Base-by-base conservation (phyloP, 2,329 filamentous ascomycete genomes). In the Cladorrhinum sp. region DNA sequence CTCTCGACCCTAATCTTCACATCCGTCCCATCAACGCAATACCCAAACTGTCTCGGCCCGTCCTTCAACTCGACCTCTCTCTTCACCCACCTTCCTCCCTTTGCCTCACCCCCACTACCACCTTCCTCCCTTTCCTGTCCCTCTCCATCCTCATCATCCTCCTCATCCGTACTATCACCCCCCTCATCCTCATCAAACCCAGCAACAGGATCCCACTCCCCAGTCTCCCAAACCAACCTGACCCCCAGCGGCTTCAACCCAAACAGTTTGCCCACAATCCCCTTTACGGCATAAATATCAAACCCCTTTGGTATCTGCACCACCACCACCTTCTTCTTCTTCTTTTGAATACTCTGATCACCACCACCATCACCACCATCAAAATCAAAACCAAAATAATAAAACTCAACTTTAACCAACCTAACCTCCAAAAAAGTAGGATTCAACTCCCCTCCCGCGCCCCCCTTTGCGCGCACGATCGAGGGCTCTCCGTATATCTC, bases 351-450 rank as follows among this genome's bases (percentile, higher is more conserved):
- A n/a, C 46, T 28, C 28, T 46, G 2, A 30, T 48, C 62, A 57
- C 64, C n/a, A n/a, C n/a, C n/a, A n/a, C n/a, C n/a, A n/a, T n/a
- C n/a, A n/a, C n/a, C n/a, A n/a, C n/a, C n/a, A n/a, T n/a, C n/a
- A n/a, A n/a, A n/a, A n/a, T n/a, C n/a, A n/a, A n/a, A n/a, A n/a
- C n/a, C 66, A 59, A 69, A 66, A 69, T 28, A 42, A 58, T 55
- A 36, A 58, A 89, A 84, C 57, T 80, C 79, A 65, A 92, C 89
- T 2, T 72, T 83, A 39, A 96, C 80, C 5, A 97, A 77, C 18
- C 92, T 81, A 1, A 91, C 90, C 62, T 93, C 92, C 5, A 97
- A 80, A 61, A 92, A 92, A n/a, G 88, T 86, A 0, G 91, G 89
- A 67, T 95, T 89, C 26, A 91, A 73, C 55, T 81, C 79, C 21